These are phyloP conservation scores for Coemansia sp. DNA, from an alignment of 371 early-diverging fungal genomes.

Conservation along the genomic window DNA sequence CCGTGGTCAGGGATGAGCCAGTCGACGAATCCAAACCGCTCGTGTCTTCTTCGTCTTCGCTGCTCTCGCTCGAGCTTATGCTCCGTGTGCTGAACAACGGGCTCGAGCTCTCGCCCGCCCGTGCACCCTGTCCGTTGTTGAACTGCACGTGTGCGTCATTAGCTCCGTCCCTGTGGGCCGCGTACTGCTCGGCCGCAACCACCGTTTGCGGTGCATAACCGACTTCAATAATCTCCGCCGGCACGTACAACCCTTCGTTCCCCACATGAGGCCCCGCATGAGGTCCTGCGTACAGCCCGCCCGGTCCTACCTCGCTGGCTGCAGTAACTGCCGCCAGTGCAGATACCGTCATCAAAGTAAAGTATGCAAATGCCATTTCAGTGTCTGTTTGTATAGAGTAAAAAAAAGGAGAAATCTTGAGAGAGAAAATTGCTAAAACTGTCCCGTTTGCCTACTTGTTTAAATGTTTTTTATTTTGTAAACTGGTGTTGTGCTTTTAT, in stretches of 20 bases:
- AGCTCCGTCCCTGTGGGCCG: conserved; percentile 9
- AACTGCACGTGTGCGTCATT: not conserved
- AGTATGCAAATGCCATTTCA: not conserved
- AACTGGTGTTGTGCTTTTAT: too few species aligned
- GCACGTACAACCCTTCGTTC: not conserved
- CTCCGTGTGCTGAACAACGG: not conserved
- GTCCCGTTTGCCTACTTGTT: too few species aligned
- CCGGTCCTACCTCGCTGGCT: not conserved
- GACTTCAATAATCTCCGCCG: conserved; percentile 16
- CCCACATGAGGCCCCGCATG: not conserved
- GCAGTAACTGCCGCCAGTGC: not conserved
- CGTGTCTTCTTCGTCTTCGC: not conserved
- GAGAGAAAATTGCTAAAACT: too few species aligned
- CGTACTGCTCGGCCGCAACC: conserved; percentile 32
- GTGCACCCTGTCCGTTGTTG: not conserved
- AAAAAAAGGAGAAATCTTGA: too few species aligned
- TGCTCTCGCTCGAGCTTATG: conserved; percentile 1
- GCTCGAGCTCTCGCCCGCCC: not conserved
- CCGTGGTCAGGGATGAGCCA: not conserved
- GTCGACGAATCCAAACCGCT: not conserved
- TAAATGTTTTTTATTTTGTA: too few species aligned
- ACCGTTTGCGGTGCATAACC: conserved; percentile 33
- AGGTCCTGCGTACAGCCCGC: not conserved
- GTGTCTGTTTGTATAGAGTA: too few species aligned
- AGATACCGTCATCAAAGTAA: not conserved